A percentile compares a stretch with the other conserved stretches of the same genome.
These are phyloP conservation scores for Aspergillus sp. DNA, from an alignment of 2,329 filamentous ascomycete genomes.

Conservation along the genomic window DNA sequence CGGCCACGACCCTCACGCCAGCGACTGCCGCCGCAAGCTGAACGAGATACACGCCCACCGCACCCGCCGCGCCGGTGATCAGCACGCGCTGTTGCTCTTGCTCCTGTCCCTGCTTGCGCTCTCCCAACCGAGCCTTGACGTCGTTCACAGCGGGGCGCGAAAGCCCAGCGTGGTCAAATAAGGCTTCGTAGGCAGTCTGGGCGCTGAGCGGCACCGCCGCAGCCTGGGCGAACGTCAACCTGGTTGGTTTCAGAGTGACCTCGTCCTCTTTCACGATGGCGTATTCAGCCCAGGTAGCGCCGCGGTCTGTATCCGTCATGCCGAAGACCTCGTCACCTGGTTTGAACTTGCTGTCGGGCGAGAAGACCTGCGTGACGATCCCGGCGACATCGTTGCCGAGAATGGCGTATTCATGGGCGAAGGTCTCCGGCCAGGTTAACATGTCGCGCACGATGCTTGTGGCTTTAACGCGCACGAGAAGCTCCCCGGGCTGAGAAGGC, in stretches of 20 bases:
- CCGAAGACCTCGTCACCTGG: conserved; percentile 31
- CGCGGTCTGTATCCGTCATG: conserved; percentile 23
- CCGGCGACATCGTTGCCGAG: conserved; percentile 25
- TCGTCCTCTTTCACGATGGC: conserved; percentile 21
- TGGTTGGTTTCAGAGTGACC: conserved; percentile 23
- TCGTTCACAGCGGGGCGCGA: background rate
- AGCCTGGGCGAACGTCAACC: conserved; percentile 21
- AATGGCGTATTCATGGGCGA: conserved; percentile 19
- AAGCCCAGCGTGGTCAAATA: conserved; percentile 27
- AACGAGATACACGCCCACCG: conserved; percentile 38
- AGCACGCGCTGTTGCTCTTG: conserved; percentile 21
- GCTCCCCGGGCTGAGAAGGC: background rate
- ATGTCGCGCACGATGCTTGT: conserved; percentile 16
- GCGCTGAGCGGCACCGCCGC: conserved; percentile 30
- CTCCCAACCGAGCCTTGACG: background rate
- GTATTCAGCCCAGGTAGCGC: conserved; percentile 30
- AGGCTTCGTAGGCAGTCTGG: conserved; percentile 32
- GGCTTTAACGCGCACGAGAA: conserved; percentile 15
- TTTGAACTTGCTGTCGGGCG: conserved; percentile 12
- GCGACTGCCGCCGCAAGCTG: conserved; percentile 37
- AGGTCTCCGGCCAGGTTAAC: conserved; percentile 28
- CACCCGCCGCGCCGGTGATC: conserved; percentile 41
- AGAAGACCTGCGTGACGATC: conserved; percentile 13
- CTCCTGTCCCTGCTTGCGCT: background rate
- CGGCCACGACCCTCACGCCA: conserved; percentile 32